Percentiles rank a stretch among this genome's conserved stretches.
Conservation (phyloP, 352 stramenopile species). For the Phytophthora nicotianae region DNA sequence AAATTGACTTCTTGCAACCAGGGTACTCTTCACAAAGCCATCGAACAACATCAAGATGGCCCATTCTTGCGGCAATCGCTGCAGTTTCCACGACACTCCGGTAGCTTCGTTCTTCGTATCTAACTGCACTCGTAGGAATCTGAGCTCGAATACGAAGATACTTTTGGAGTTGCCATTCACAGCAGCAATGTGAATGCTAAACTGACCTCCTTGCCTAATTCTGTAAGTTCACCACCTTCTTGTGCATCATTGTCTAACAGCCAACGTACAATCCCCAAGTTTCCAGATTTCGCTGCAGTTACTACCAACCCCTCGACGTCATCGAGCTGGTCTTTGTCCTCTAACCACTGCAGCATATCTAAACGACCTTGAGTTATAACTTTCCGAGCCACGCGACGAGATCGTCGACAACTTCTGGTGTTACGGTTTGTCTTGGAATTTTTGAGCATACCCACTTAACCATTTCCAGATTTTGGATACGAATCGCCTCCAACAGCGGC, state of each 20-base stretch:
- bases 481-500: neutral
- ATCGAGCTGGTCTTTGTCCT: neutral
- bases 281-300: no score
- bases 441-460: neutral
- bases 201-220: neutral
- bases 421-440: no score
- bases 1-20: neutral
- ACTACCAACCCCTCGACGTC: neutral
- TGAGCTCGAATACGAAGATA: neutral
- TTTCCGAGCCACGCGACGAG: no score
- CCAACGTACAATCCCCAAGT: no score
- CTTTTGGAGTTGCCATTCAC: neutral
- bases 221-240: neutral
- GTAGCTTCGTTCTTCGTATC: neutral
- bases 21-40: neutral
- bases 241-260: no score
- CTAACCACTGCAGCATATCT: neutral
- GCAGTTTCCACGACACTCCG: neutral
- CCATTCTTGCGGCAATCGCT: no score
- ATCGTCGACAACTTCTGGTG: no score
- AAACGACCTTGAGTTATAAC: neutral
- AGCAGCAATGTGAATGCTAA: neutral
- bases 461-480: neutral
- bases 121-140: neutral
- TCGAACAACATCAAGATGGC: neutral